These are phyloP conservation scores for Aspergillus niger DNA, from an alignment of 2,329 filamentous ascomycete genomes.

Conservation along the genomic window DNA sequence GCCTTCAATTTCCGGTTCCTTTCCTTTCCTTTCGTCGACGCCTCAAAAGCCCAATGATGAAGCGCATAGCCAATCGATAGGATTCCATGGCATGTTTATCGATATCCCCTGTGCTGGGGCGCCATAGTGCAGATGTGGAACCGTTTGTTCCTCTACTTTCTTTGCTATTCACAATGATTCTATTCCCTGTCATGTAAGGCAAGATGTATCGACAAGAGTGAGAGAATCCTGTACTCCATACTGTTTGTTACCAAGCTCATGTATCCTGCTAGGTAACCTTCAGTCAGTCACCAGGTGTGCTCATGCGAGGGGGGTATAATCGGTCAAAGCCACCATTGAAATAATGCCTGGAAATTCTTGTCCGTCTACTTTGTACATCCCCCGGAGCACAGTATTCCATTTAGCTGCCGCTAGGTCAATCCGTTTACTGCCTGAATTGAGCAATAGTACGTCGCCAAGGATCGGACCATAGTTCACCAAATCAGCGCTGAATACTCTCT, in stretches of 20 bases:
- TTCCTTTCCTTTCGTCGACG: not conserved
- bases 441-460: constrained; percentile 3
- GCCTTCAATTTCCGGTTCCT: not conserved
- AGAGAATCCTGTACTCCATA: too few relatives aligned
- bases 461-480: constrained; percentile 11
- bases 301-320: constrained; percentile 11
- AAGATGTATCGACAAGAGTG: too few relatives aligned
- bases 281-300: constrained; percentile 6
- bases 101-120: not conserved
- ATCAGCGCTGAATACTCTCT: not conserved
- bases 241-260: too few relatives aligned
- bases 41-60: not conserved
- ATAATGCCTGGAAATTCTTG: not conserved
- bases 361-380: not conserved
- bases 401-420: constrained; percentile 2
- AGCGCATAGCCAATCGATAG: not conserved
- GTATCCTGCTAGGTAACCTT: not conserved
- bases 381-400: constrained; percentile 21
- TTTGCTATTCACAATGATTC: not conserved
- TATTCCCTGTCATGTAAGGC: not conserved
- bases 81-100: not conserved
- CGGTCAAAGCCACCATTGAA: not conserved
- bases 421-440: constrained; percentile 9
- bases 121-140: not conserved
- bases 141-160: not conserved